Evolutionary conservation across 805 yeast genomes (phyloP).

Genomic region (Monosporozyma aerobia): DNA sequence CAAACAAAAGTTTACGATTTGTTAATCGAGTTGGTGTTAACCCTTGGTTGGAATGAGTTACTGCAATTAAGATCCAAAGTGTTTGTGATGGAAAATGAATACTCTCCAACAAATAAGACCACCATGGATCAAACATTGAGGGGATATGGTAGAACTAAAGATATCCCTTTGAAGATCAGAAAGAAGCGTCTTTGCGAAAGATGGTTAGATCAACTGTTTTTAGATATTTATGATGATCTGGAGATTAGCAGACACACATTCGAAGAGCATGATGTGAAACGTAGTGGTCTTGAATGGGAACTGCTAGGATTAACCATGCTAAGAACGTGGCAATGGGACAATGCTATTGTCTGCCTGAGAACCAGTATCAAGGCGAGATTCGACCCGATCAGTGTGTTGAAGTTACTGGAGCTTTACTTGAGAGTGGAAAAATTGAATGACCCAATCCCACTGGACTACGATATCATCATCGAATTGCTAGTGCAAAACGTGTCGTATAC

Average conservation of each 20-base stretch:
- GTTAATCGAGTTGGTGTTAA: conserved; percentile 55
- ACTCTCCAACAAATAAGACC: conserved; percentile 15
- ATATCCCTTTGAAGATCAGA: conserved; percentile 16
- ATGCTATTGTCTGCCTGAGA: conserved; percentile 43
- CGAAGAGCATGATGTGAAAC: conserved; percentile 30
- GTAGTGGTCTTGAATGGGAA: conserved; percentile 69
- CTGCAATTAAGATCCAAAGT: conserved; percentile 56
- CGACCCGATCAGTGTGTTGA: conserved; percentile 48
- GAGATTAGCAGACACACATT: conserved; percentile 24
- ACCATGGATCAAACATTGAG: neutral
- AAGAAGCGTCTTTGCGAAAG: conserved; percentile 26
- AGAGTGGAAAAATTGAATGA: neutral
- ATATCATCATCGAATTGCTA: conserved; percentile 35
- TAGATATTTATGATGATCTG: conserved; percentile 30
- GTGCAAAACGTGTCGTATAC: conserved; percentile 52
- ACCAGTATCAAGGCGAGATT: conserved; percentile 50
- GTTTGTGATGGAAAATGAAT: conserved; percentile 76
- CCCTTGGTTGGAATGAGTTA: conserved; percentile 76
- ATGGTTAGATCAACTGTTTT: conserved; percentile 29
- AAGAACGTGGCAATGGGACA: conserved; percentile 39
- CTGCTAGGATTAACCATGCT: conserved; percentile 49
- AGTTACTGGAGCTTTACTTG: conserved; percentile 37
- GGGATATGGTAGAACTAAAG: conserved; percentile 4
- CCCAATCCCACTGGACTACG: conserved; percentile 19
- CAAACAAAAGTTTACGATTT: conserved; percentile 50